Evolutionary conservation across 805 yeast species (phyloP), one percentile per base, ranked within the genome.

Genomic region (Saccharomycopsis schoenii): DNA sequence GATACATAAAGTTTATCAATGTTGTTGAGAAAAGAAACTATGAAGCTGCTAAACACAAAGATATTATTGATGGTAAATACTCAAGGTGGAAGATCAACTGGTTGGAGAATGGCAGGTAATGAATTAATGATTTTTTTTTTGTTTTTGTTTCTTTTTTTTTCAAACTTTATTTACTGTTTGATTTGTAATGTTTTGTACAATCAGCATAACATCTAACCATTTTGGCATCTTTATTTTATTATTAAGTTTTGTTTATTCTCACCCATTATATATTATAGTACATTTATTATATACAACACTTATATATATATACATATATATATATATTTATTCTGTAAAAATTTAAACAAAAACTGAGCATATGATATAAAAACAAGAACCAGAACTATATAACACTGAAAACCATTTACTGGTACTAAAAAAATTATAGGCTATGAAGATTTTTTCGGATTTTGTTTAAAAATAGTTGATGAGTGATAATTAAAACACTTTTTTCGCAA

Each of bases 71-170:
- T 4, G 52, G 52, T 1, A 47, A 47, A 17, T 47, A n/a, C 25
- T 47, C 52, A 47, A 47, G 52, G 21, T 47, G 52, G 52, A 47
- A 47, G 52, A 47, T 47, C n/a, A 47, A 47, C n/a, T 47, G 52
- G 52, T 47, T 47, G 52, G 52, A 47, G 52, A 47, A 47, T 21
- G 14, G 52, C 2, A 47, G 21, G 10, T 47, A 47, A 47, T 21
- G 52, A 47, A 11, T 47, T 47, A 19, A 47, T 47, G 52, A 47
- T 19, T 47, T 21, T 47, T 47, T 47, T 47, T 21, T 21, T 42
- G 4, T 42, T 42, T 17, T 2, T 17, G 8, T 42, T 42, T 42
- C 8, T 42, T 42, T 17, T 42, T 42, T 42, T 19, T 42, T 42
- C 4, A n/a, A n/a, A 6, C 24, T 19, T 17, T 42, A 17, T 17